Base-by-base conservation (phyloP, 495 filamentous ascomycete genomes). In the Podospora didyma region DNA sequence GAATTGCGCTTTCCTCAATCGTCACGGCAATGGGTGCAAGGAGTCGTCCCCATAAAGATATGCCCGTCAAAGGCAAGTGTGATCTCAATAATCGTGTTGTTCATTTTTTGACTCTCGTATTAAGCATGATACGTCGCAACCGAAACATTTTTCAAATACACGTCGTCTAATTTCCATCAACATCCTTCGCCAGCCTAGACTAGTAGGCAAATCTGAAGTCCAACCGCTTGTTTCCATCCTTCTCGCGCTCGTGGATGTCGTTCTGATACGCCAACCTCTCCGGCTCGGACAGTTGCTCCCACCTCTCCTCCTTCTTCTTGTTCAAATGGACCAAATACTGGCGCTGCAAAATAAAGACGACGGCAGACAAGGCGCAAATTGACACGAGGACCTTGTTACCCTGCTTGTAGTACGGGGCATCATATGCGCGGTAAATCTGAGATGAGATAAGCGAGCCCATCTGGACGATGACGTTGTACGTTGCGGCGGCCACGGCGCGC, bases 381-480 rank as follows among this genome's bases (percentile, higher is more conserved):
- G 66, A 79, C 23, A 88, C 76, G 1, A 87, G 70, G 1, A 85
- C 80, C 19, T 74, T 76, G 60, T 87, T 88, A 14, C 85, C 84
- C 3, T 70, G 75, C 45, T 79, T 81, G 53, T 87, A 86, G 23
- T 77, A 73, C 1, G 84, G 84, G 24, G 78, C 79, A 57, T 87
- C 84, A 11, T 77, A 62, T 2, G 72, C 66, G 12, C 82, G 82
- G 59, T 86, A 87, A 31, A 86, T 81, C 59, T 88, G 85, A 22
- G 76, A 79, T 5, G 70, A 62, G 54, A 87, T 78, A 39, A 88
- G 84, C 19, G 73, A 82, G 28, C 78, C 79, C 0, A 77, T 73
- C 62, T 89, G 86, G 1, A 86, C 82, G 46, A 75, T 76, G 80
- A 89, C 87, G 64, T 88, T 88, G 64, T 83, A 86, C 50, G 79